phyloP scores from a whole-genome alignment of 352 stramenopile species.

The Phytophthora tubulina region DNA sequence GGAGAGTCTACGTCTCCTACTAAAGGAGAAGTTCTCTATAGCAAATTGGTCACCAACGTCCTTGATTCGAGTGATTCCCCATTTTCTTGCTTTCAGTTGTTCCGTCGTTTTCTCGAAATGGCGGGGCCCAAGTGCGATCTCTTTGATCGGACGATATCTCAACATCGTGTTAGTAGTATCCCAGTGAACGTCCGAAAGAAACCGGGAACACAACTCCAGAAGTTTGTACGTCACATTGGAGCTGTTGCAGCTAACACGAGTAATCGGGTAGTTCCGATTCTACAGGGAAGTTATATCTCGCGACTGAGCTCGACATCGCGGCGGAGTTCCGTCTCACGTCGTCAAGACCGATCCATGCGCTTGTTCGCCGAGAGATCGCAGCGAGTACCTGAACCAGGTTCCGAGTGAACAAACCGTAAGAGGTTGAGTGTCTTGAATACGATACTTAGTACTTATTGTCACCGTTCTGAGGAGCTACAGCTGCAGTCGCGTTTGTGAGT shows the following conservation, averaged over 20 bases:
- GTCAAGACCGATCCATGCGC: neutral
- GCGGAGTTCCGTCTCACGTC: slow-evolving; percentile 4
- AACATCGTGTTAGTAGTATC: neutral
- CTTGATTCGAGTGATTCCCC: slow-evolving; percentile 20
- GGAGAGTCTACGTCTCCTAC: neutral
- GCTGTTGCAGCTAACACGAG: slow-evolving; percentile 15
- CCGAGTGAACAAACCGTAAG: neutral
- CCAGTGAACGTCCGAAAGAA: neutral
- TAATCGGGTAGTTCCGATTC: slow-evolving; percentile 13
- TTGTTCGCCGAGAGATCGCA: slow-evolving; percentile 32
- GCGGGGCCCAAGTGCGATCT: slow-evolving; percentile 35
- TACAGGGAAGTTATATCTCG: slow-evolving; percentile 13
- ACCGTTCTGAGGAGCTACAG: too few relatives aligned
- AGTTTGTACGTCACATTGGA: slow-evolving; percentile 18
- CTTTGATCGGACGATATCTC: slow-evolving; percentile 13
- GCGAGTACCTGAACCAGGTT: slow-evolving; percentile 2
- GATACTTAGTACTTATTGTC: too few relatives aligned
- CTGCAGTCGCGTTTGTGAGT: too few relatives aligned
- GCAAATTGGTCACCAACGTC: slow-evolving; percentile 19
- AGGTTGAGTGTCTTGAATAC: too few relatives aligned
- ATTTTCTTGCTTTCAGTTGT: slow-evolving; percentile 26
- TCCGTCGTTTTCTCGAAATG: slow-evolving; percentile 33
- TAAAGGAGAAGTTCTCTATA: slow-evolving; percentile 19
- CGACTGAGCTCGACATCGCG: slow-evolving; percentile 2
- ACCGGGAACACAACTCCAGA: slow-evolving; percentile 1